Percentiles rank a stretch among this genome's conserved stretches.
These are phyloP conservation scores for Phytophthora pluvialis DNA, from an alignment of 352 stramenopile species.

Conservation along the genomic window DNA sequence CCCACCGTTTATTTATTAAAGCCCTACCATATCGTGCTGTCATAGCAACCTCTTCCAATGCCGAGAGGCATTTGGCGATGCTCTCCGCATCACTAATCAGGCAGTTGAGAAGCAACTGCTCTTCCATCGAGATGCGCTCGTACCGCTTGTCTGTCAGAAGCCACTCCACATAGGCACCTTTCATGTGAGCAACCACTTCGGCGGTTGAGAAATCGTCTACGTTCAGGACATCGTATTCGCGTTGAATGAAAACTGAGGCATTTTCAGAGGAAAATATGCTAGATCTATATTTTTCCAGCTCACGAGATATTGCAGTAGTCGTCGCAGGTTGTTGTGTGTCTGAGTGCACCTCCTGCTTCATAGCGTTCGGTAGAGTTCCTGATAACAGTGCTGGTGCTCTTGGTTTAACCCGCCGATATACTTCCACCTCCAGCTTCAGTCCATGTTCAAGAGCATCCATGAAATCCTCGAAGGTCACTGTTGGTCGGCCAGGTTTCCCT, in stretches of 20 bases:
- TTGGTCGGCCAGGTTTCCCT: constrained; percentile 68
- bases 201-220: constrained; percentile 47
- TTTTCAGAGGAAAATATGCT: constrained; percentile 19
- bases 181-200: constrained; percentile 41
- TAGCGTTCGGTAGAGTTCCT: neutral
- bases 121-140: constrained; percentile 44
- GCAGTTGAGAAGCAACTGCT: constrained; percentile 46
- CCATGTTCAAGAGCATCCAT: constrained; percentile 79
- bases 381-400: constrained; percentile 1
- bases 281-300: constrained; percentile 4
- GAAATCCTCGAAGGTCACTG: constrained; percentile 85
- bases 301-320: neutral
- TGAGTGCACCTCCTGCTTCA: neutral
- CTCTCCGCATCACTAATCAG: constrained; percentile 45
- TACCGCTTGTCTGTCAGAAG: constrained; percentile 39
- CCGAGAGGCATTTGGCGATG: constrained; percentile 59
- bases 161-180: constrained; percentile 39
- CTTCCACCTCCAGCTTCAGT: constrained; percentile 79
- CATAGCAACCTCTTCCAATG: constrained; percentile 67
- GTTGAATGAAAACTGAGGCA: constrained; percentile 29
- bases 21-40: constrained; percentile 17
- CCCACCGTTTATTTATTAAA: no score
- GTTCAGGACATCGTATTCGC: constrained; percentile 50
- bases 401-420: constrained; percentile 44
- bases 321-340: neutral